phyloP scores from a whole-genome alignment of 129 eudicot genomes.

The Rutidosis leptorrhynchoides region DNA sequence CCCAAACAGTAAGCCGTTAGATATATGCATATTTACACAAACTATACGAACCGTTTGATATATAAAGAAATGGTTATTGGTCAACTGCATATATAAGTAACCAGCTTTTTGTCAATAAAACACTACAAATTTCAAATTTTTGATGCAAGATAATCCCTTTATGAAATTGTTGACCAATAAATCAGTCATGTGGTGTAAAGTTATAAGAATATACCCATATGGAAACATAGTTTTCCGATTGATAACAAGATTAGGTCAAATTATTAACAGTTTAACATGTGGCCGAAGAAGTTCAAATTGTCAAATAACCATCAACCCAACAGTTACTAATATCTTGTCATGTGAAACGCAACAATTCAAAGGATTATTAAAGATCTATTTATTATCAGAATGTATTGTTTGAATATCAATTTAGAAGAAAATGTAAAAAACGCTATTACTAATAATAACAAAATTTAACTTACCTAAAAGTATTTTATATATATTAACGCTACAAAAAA shows the following conservation, averaged over 20 bases:
- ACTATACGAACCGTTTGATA: neutral
- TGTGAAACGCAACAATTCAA: no score
- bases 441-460: neutral
- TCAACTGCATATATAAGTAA: no score
- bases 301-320: no score
- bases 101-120: neutral
- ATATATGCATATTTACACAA: neutral
- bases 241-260: no score
- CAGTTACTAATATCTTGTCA: no score
- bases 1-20: slow-evolving; percentile 63
- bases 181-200: neutral
- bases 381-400: no score
- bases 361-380: no score
- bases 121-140: no score
- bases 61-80: neutral
- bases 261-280: no score
- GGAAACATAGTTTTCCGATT: neutral
- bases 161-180: neutral
- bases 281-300: no score
- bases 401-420: no score
- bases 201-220: neutral
- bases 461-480: neutral
- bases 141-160: neutral
- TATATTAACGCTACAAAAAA: neutral
- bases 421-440: no score